Evolutionary conservation across 805 yeast genomes (phyloP), one percentile per base, ranked within the genome.

Genomic region (Wickerhamiella lipophila): DNA sequence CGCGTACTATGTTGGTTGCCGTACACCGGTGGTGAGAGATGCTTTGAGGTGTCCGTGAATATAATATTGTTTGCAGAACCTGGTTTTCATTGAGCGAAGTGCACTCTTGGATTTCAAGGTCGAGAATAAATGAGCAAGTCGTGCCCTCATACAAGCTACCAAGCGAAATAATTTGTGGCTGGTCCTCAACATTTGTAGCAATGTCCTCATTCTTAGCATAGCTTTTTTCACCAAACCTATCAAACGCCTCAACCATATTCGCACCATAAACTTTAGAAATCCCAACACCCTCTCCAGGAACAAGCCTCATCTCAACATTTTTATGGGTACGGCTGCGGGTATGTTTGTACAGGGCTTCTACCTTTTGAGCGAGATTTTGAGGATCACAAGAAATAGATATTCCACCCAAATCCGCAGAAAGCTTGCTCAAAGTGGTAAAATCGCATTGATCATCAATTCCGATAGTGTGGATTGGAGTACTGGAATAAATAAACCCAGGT

Each of bases 381-480:
- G 40, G 18, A 12, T 32, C 40, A 19, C 47, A 44, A 16, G 30
- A 19, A 25, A 34, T 11, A 15, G 34, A 32, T 19, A 32, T 8
- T 6, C 41, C 47, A 34, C 34, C 47, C 9, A 40, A 30, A 16
- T 44, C 34, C 16, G 25, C 16, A 8, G 47, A 27, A 13, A 44
- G 18, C 8, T 7, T 44, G 47, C 34, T 23, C 32, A 44, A 19
- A 8, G 34, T 12, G 9, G 34, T n/a, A 15, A 16, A 23, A n/a
- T 44, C 47, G 23, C 34, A 44, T 16, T n/a, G 7, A 16, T 34
- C 23, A 18, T 25, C 34, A 19, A 44, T 13, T 12, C 47, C 47
- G 34, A 44, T 44, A 2, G 47, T 44, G 34, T 22, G 21, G 25
- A 44, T 44, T 19, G 47, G 47, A 16, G 47, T 44, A 27, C 32